Evolutionary conservation across 202 grass and related monocot species (phyloP), one percentile per base, ranked within the genome.

Genomic region (Dendrocalamus latiflorus): DNA sequence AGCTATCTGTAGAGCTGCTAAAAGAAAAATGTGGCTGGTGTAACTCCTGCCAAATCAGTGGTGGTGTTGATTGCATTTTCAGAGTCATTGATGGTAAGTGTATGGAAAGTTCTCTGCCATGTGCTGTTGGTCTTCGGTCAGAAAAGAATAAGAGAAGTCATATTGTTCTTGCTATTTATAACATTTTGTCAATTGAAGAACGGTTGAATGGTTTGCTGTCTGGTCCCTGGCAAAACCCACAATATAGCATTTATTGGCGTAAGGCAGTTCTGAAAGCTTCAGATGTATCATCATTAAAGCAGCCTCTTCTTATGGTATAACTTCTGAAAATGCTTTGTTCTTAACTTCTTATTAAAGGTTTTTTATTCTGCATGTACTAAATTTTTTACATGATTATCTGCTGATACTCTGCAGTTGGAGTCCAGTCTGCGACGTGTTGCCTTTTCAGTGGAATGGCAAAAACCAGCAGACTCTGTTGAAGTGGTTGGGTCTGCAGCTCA

Each of bases 11-110:
- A 10, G 91, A 87, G 30, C 48, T 91, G 26, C 87, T 89, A 81
- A 99, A 94, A 70, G 96, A 99, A 86, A 99, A 91, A 86, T 99
- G 96, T 85, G 96, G 96, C 49, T 99, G 96, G 96, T 99, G 96
- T 77, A 75, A 91, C 56, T 91, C 89, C 64, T 99, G 96, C 71
- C 89, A 91, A 90, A 85, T 85, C 56, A 88, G 87, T 65, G 89
- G 86, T 21, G 88, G 83, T 22, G 81, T 48, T 81, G 87, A 95
- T 70, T 99, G 96, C 81, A 73, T 95, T 84, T 92, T 99, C 79
- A 88, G 83, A 80, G 53, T 86, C 57, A 73, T 78, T 49, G 73
- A 93, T 86, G 67, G 67, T 53, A 90, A 86, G 22, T 85, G 72
- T 74, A 50, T 77, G 75, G 87, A 93, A 81, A 86, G 60, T 86